Conservation (phyloP, 257 asterid genomes). For the Rauvolfia tetraphylla region DNA sequence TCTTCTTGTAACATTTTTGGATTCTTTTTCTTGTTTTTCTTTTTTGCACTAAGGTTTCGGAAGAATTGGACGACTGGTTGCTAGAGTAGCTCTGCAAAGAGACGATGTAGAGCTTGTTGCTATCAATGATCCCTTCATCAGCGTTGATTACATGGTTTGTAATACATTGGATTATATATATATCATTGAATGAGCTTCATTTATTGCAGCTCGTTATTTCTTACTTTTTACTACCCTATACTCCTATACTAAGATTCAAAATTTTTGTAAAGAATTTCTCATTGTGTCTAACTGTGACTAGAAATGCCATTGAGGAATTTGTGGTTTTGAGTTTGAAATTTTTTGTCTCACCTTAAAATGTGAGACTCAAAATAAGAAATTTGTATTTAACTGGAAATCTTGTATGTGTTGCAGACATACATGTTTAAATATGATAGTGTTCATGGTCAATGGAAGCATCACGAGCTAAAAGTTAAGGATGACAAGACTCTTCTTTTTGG, state of each 20-base stretch:
- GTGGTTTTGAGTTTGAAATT: too few relatives aligned
- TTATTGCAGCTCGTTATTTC: too few relatives aligned
- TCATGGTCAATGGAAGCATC: conserved; percentile 27
- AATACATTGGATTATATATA: too few relatives aligned
- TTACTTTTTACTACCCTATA: too few relatives aligned
- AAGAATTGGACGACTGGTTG: conserved; percentile 61
- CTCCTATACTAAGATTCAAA: too few relatives aligned
- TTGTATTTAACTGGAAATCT: background rate
- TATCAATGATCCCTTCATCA: conserved; percentile 63
- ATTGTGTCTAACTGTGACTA: too few relatives aligned
- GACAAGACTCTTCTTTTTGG: conserved; percentile 27
- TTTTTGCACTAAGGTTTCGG: conserved; percentile 41
- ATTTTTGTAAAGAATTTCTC: too few relatives aligned
- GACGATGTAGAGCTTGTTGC: conserved; percentile 68
- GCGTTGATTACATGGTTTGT: conserved; percentile 49
- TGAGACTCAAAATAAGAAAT: too few relatives aligned
- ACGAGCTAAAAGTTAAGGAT: conserved; percentile 21
- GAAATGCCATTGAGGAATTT: too few relatives aligned
- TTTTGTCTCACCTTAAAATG: too few relatives aligned
- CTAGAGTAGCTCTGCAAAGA: conserved; percentile 57
- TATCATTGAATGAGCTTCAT: background rate
- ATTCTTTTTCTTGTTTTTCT: background rate
- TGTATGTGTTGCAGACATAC: conserved; percentile 1
- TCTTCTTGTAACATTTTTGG: background rate
- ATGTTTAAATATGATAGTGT: conserved; percentile 28